These are phyloP conservation scores for Scutellaria galericulata DNA, from an alignment of 257 asterid species.

Conservation along the genomic window DNA sequence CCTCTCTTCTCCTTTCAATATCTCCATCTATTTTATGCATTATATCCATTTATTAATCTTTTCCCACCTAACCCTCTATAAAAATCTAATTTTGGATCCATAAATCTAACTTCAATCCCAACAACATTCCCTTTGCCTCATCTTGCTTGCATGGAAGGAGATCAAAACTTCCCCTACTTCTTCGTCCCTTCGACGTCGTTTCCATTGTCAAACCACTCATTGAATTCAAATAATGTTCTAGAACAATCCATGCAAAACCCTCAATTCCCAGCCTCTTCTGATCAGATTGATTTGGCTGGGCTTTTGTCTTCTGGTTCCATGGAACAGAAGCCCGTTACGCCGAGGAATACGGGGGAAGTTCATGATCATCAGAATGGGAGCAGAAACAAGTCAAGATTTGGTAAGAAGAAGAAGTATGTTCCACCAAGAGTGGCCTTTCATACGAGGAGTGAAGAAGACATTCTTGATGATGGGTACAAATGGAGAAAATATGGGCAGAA, in stretches of 20 bases:
- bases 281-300: conserved; percentile 52
- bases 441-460: conserved; percentile 82
- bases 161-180: conserved; percentile 44
- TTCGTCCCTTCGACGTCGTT: conserved; percentile 39
- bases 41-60: neutral
- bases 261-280: conserved; percentile 25
- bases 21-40: neutral
- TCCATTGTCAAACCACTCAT: neutral
- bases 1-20: neutral
- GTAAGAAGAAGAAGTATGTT: conserved; percentile 57
- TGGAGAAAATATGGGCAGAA: conserved; percentile 98
- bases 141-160: conserved; percentile 53
- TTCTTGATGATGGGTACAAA: conserved; percentile 93
- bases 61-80: conserved; percentile 57
- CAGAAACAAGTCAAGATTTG: conserved; percentile 45
- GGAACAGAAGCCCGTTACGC: conserved; percentile 33
- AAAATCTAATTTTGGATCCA: conserved; percentile 40
- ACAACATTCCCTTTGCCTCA: conserved; percentile 29
- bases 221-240: conserved; percentile 29
- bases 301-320: conserved; percentile 41
- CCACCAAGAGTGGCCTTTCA: conserved; percentile 90
- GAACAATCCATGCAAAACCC: conserved; percentile 60
- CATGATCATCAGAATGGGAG: conserved; percentile 30
- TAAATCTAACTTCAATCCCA: conserved; percentile 32
- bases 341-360: conserved; percentile 37